Evolutionary conservation across 768 basidiomycete species (phyloP).

Genomic region (Leccinum imitatum): DNA sequence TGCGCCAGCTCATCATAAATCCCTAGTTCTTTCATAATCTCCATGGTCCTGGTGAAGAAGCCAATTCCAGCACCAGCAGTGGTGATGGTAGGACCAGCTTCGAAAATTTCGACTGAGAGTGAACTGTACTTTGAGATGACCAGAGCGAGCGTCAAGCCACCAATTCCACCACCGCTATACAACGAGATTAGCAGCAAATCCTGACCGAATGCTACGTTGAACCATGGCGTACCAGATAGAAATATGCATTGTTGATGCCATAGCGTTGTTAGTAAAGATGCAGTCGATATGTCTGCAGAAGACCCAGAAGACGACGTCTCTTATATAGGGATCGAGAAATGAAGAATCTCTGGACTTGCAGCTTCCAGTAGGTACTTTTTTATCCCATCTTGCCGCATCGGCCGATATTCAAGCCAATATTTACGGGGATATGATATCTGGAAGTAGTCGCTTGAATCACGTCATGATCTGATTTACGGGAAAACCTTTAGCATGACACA

Average conservation of each 20-base stretch:
- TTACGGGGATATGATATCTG: background rate
- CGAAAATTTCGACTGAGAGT: slow-evolving; percentile 41
- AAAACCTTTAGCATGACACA: background rate
- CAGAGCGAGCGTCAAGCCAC: slow-evolving; percentile 35
- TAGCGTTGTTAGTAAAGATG: background rate
- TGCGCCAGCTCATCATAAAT: no score
- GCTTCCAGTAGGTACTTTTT: background rate
- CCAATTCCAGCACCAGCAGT: slow-evolving; percentile 48
- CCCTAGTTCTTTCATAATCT: no score
- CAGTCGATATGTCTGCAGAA: background rate
- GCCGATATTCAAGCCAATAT: background rate
- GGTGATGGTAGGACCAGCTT: slow-evolving; percentile 38
- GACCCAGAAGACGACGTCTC: no score
- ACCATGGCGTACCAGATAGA: slow-evolving; percentile 16
- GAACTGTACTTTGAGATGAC: slow-evolving; percentile 27
- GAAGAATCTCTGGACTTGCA: background rate
- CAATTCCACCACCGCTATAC: slow-evolving; percentile 42
- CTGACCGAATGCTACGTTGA: background rate
- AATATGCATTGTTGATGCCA: slow-evolving; percentile 13
- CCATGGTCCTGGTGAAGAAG: slow-evolving; percentile 48
- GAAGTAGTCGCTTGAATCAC: background rate
- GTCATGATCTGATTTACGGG: background rate
- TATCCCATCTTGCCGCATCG: background rate
- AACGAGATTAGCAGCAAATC: background rate
- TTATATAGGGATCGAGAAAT: no score